A percentile compares a stretch with the other conserved stretches of the same genome.
phyloP scores from a whole-genome alignment of 2,329 filamentous ascomycete species.

The Cercospora sesami region DNA sequence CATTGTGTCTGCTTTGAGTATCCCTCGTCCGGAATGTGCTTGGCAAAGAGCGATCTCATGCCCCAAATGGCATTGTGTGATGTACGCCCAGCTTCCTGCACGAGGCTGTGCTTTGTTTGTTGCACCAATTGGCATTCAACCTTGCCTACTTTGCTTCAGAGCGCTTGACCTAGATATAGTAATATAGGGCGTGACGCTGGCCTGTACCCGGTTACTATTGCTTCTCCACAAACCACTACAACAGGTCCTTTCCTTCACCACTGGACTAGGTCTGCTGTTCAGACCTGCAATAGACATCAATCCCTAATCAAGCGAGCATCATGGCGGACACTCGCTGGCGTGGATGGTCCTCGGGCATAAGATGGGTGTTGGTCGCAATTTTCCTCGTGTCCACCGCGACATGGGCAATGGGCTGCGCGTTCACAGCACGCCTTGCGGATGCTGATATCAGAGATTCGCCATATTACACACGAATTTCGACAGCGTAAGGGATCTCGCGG shows the following conservation, averaged over 20 bases:
- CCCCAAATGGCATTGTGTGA: not conserved
- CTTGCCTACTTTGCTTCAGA: too few species aligned
- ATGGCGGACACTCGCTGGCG: conserved; percentile 11
- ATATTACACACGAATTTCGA: not conserved
- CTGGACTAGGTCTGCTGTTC: not conserved
- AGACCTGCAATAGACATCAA: not conserved
- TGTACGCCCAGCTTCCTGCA: conserved; percentile 1
- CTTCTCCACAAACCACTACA: not conserved
- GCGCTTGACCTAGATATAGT: too few species aligned
- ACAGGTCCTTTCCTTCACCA: not conserved
- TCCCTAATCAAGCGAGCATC: not conserved
- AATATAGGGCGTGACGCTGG: not conserved
- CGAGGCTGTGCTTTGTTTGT: not conserved
- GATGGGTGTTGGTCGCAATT: not conserved
- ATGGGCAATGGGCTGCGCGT: conserved; percentile 11
- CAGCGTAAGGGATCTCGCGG: not conserved
- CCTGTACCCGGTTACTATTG: not conserved
- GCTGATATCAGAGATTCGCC: not conserved
- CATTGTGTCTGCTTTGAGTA: not conserved
- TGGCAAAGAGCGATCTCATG: conserved; percentile 1
- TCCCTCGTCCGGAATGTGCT: not conserved
- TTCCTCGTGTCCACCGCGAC: not conserved
- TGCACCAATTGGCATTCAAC: not conserved
- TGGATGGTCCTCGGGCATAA: conserved; percentile 3
- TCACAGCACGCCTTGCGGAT: not conserved